phyloP scores from a whole-genome alignment of 495 filamentous ascomycete species.

The Tuber borchii region DNA sequence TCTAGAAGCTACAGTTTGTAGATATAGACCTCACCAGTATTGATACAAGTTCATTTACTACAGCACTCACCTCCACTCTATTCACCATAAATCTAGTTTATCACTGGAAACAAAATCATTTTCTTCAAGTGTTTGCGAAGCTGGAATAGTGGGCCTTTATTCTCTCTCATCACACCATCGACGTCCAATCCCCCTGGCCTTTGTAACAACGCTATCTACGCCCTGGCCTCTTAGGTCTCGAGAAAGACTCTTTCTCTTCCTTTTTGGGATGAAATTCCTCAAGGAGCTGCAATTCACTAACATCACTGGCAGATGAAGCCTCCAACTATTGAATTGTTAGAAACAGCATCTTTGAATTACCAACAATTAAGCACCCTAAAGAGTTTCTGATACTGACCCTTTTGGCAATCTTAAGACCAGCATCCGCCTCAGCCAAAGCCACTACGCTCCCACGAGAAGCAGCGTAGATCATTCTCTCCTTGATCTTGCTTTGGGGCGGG shows the following conservation, averaged over 20 bases:
- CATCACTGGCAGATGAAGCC: conserved; percentile 65
- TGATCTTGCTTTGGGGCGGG: conserved; percentile 70
- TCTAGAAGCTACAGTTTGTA: no score
- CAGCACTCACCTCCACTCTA: background rate
- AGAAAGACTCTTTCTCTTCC: conserved; percentile 67
- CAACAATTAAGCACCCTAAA: background rate
- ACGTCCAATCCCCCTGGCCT: background rate
- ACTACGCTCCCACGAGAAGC: conserved; percentile 64
- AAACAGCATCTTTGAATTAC: conserved; percentile 42
- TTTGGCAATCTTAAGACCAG: conserved; percentile 67
- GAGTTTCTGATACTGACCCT: conserved; percentile 50
- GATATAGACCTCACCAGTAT: no score
- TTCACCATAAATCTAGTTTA: background rate
- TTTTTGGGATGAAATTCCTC: conserved; percentile 71
- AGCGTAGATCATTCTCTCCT: conserved; percentile 92
- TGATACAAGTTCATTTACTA: no score
- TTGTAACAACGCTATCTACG: conserved; percentile 37
- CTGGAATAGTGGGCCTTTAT: background rate
- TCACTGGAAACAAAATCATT: background rate
- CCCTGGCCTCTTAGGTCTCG: conserved; percentile 84
- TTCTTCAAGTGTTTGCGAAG: background rate
- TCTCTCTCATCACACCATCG: background rate
- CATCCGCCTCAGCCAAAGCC: conserved; percentile 58
- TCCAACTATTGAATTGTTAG: conserved; percentile 51
- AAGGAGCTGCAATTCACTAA: conserved; percentile 62